Conservation (phyloP, 768 basidiomycete species). For the Russula lepida region DNA sequence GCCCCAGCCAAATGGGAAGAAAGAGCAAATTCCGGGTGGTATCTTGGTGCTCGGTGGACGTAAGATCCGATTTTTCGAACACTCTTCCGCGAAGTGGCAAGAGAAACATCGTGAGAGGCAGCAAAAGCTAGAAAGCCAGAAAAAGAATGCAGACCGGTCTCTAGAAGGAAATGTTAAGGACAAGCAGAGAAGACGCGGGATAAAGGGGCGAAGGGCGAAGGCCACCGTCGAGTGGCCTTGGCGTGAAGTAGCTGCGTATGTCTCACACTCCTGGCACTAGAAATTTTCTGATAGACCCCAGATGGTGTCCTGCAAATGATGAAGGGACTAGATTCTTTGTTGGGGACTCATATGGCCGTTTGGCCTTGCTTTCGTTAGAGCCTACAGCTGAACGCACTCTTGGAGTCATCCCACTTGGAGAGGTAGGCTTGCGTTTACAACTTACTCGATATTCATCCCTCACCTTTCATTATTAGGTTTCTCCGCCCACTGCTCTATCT, state of each 20-base stretch:
- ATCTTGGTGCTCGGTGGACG: conserved; percentile 62
- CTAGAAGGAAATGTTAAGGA: conserved; percentile 41
- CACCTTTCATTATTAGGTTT: conserved; percentile 39
- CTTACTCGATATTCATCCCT: neutral
- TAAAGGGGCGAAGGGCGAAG: conserved; percentile 44
- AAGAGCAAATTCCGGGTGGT: conserved; percentile 46
- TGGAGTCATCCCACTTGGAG: conserved; percentile 58
- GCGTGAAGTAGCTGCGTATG: conserved; percentile 63
- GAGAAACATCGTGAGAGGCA: conserved; percentile 49
- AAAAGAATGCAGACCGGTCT: conserved; percentile 36
- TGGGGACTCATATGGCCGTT: conserved; percentile 62
- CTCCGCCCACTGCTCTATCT: conserved; percentile 61
- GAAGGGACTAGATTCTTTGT: conserved; percentile 44
- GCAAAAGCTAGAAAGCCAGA: conserved; percentile 43
- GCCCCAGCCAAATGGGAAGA: conserved; percentile 27
- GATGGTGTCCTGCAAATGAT: conserved; percentile 46
- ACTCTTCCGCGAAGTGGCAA: conserved; percentile 39
- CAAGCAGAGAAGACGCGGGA: conserved; percentile 51
- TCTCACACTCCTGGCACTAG: conserved; percentile 1
- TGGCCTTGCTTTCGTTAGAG: conserved; percentile 55
- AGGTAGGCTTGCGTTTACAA: conserved; percentile 37
- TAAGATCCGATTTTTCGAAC: conserved; percentile 54
- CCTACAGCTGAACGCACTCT: conserved; percentile 32
- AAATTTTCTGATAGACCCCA: conserved; percentile 23
- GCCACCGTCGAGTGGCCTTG: conserved; percentile 67